Base-by-base conservation (phyloP, 2,329 filamentous ascomycete genomes). In the Colletotrichum sp. region DNA sequence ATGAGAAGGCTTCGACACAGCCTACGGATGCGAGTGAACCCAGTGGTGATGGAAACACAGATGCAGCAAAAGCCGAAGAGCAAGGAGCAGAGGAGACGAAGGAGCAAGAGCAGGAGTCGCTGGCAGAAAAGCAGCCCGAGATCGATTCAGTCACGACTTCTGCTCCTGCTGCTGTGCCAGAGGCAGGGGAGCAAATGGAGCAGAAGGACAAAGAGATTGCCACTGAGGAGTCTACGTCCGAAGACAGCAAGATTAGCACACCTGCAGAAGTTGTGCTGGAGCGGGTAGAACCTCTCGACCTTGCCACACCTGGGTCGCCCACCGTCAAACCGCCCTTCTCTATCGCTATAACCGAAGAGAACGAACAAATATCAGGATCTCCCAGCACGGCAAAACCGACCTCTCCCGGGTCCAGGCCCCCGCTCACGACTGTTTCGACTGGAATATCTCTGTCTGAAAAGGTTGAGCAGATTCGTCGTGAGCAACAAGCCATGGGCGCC, bases 401-500 rank as follows among this genome's bases (percentile, higher is more conserved):
- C 6, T 55, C 63, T 8, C 66, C 70, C n/a, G 34, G 24, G 8
- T 8, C 57, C 24, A 68, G 74, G 49, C 75, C 72, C 5, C 52
- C 65, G 18, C 75, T 75, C 8, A 63, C 32, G n/a, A 59, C 75
- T 15, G 36, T 59, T 24, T 71, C 71, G 34, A 76, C 70, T 13
- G 75, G 67, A 6, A 75, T 82, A 59, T 81, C 82, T 1, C 80
- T 90, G 64, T 84, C 85, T 1, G 88, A 90, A 71, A 89, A 86
- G 76, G 85, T 90, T 4, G 88, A 90, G 64, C 87, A 90, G 74
- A 84, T 90, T 71, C 89, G 89, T 21, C 87, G 89, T 18, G 89
- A 90, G 76, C 88, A 90, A 30, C 85, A 85, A 57, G 80, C 83
- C 5, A 78, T 80, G 57, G 79, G 81, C 6, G 78, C 79, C 10